Evolutionary conservation across 768 basidiomycete species (phyloP).

Genomic region (Mycena olivaceomarginata): DNA sequence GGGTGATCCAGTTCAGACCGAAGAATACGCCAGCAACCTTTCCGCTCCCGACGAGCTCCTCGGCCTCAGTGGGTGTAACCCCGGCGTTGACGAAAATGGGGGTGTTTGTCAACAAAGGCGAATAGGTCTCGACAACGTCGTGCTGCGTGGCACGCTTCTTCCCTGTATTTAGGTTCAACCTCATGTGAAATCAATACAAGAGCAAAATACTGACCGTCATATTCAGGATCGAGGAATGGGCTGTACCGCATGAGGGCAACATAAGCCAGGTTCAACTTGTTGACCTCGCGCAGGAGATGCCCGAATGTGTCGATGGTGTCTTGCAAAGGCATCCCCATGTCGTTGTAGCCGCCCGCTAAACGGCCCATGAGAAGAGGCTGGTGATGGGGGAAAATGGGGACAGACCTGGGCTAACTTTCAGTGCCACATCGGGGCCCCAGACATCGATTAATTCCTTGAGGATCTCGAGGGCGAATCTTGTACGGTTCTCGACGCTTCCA

Average conservation of each 20-base stretch:
- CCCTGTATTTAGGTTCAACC: not conserved
- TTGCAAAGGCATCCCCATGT: not conserved
- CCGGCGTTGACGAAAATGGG: not conserved
- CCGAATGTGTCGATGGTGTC: conserved; percentile 38
- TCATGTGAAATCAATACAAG: too few species aligned
- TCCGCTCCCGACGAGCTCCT: conserved; percentile 45
- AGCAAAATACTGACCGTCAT: not conserved
- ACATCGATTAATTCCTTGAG: conserved; percentile 52
- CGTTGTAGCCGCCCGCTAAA: conserved; percentile 5
- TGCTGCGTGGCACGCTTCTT: not conserved
- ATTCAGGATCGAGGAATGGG: not conserved
- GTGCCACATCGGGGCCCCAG: not conserved
- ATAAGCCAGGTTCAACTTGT: not conserved
- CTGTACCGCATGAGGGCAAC: not conserved
- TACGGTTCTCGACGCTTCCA: conserved; percentile 62
- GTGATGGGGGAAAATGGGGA: conserved; percentile 11
- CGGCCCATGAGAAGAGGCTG: conserved; percentile 37
- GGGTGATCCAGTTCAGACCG: conserved; percentile 38
- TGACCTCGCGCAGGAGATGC: not conserved
- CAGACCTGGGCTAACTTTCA: not conserved
- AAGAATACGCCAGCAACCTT: conserved; percentile 2
- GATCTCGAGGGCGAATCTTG: conserved; percentile 59
- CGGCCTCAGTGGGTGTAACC: conserved; percentile 52
- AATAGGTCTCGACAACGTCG: not conserved
- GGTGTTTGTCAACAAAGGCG: not conserved